Evolutionary conservation across 75 land plant genomes (phyloP).

Genomic region (Pinus taeda): DNA sequence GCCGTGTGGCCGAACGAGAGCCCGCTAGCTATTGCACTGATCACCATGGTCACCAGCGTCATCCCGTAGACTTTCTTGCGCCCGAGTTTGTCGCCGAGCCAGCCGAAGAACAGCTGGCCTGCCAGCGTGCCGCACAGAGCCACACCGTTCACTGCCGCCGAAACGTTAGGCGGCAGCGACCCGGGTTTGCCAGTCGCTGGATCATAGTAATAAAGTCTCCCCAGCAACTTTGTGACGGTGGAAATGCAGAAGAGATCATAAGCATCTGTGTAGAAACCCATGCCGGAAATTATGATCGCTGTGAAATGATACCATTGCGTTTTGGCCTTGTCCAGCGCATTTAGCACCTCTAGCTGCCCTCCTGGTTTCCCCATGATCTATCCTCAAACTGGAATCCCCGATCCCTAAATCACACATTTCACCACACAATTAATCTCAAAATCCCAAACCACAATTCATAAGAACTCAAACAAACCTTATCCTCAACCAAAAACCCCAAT

Average conservation of each 20-base stretch:
- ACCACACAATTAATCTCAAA: no score
- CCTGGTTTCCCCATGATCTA: slow-evolving; percentile 7
- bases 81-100: slow-evolving; percentile 29
- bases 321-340: slow-evolving; percentile 29
- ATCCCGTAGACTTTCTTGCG: slow-evolving; percentile 26
- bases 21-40: slow-evolving; percentile 4
- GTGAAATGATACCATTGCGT: slow-evolving; percentile 47
- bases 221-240: slow-evolving; percentile 28
- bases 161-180: slow-evolving; percentile 29
- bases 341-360: slow-evolving; percentile 26
- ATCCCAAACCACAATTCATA: no score
- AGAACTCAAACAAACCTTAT: no score
- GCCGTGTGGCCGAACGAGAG: neutral
- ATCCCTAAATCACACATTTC: no score
- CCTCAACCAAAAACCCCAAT: no score
- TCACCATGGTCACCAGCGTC: slow-evolving; percentile 15
- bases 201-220: slow-evolving; percentile 30
- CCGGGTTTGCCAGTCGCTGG: slow-evolving; percentile 28
- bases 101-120: slow-evolving; percentile 28
- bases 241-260: slow-evolving; percentile 31
- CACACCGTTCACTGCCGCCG: slow-evolving; percentile 31
- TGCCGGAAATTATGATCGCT: slow-evolving; percentile 31
- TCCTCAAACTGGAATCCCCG: no score
- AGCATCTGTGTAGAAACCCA: slow-evolving; percentile 71
- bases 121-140: slow-evolving; percentile 33